Evolutionary conservation across 2,329 filamentous ascomycete species (phyloP).

Genomic region (Fusarium sp.): DNA sequence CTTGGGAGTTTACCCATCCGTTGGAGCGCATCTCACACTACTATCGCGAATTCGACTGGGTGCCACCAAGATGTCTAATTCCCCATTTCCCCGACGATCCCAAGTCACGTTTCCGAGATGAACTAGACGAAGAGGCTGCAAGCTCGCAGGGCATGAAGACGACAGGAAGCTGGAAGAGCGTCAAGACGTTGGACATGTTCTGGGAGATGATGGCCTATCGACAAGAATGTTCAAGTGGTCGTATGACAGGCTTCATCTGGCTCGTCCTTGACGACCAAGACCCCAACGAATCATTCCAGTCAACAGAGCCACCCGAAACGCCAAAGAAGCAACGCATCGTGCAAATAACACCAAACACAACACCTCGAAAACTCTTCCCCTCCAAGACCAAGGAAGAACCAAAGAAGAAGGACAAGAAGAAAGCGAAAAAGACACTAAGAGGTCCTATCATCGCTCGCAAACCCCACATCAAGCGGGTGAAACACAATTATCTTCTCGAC

Average conservation of each 20-base stretch:
- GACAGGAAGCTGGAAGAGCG: slow-evolving; percentile 83
- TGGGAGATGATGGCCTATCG: slow-evolving; percentile 99
- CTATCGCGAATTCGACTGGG: slow-evolving; percentile 68
- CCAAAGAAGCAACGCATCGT: slow-evolving; percentile 51
- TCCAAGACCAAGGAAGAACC: slow-evolving; percentile 35
- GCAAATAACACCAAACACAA: slow-evolving; percentile 52
- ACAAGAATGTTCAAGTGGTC: slow-evolving; percentile 94
- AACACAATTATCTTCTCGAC: slow-evolving; percentile 65
- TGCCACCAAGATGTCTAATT: slow-evolving; percentile 86
- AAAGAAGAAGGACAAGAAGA: slow-evolving; percentile 49
- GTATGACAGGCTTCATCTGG: slow-evolving; percentile 96
- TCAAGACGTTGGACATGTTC: slow-evolving; percentile 89
- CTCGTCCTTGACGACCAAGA: slow-evolving; percentile 79
- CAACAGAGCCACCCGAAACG: slow-evolving; percentile 50
- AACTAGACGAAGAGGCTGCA: slow-evolving; percentile 87
- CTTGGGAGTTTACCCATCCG: slow-evolving; percentile 80
- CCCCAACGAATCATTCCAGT: slow-evolving; percentile 45
- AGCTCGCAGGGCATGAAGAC: slow-evolving; percentile 69
- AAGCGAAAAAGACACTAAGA: slow-evolving; percentile 63
- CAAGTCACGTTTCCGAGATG: slow-evolving; percentile 89
- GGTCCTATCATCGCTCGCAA: slow-evolving; percentile 75
- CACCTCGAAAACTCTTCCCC: slow-evolving; percentile 54
- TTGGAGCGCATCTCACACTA: slow-evolving; percentile 77
- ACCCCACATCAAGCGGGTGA: slow-evolving; percentile 75
- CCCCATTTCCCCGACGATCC: slow-evolving; percentile 96